Evolutionary conservation across 106 monocot species (phyloP), one percentile per base, ranked within the genome.

Genomic region (Allium cepa): DNA sequence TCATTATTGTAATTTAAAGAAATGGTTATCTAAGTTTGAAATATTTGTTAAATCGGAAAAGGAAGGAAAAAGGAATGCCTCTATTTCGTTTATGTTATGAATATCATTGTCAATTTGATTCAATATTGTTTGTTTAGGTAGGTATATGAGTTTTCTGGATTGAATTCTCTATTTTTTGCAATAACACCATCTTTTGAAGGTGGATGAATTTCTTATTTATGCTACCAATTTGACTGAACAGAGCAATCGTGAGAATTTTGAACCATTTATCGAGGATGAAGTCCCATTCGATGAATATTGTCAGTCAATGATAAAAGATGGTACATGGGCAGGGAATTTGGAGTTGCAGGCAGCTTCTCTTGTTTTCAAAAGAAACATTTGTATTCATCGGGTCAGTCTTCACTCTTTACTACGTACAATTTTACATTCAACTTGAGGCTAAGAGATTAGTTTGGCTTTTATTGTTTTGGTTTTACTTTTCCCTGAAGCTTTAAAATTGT

Each of bases 271-370:
- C 65, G 93, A 93, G 61, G 93, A 93, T 78, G 93, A 89, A 22
- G 84, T 86, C 15, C 88, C 83, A 59, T 93, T 93, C 76, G 89
- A 89, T 60, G 77, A 93, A 70, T 93, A 93, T 59, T 93, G 89
- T 59, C 57, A 80, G 58, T 79, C 80, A 56, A 93, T 93, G 93
- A 70, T 71, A 62, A 76, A 89, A 53, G 93, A 93, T 82, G 93
- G 93, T 27, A 86, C 84, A 46, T 93, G 93, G 93, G 93, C 93
- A 62, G 93, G 93, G 17, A 67, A 93, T 64, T 83, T 93, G 89
- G 93, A 93, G 73, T 73, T 93, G 75, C 93, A 93, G 84, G 93
- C 89, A 52, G 79, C 93, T 63, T 93, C 93, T 59, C 86, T 93
- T 77, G 79, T 86, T 71, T 84, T 78, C 9, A 70, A 59, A 78